Evolutionary conservation across 805 yeast genomes (phyloP).

Genomic region (Nadsonia fulvescens): DNA sequence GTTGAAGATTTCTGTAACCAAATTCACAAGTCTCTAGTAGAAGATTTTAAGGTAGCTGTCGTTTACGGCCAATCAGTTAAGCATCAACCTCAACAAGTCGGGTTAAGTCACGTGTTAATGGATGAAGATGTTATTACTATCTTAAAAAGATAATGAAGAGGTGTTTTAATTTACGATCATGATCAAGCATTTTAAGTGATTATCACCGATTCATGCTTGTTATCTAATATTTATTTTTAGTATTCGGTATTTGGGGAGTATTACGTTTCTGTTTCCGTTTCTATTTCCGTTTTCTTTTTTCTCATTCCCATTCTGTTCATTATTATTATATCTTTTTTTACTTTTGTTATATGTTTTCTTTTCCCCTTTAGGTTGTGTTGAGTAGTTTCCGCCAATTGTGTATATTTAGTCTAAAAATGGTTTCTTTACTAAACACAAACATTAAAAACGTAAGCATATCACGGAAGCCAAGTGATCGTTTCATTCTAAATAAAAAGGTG

Average conservation of each 20-base stretch:
- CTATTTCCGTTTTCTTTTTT: slow-evolving; percentile 2
- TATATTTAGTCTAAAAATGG: slow-evolving; percentile 1
- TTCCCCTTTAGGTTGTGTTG: slow-evolving; percentile 4
- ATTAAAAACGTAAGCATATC: no score
- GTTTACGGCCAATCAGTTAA: slow-evolving; percentile 87
- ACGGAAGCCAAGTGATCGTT: no score
- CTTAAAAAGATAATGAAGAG: slow-evolving; percentile 36
- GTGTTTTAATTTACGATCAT: not conserved
- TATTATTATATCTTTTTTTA: slow-evolving; percentile 6
- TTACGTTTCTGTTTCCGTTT: slow-evolving; percentile 2
- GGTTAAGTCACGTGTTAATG: slow-evolving; percentile 61
- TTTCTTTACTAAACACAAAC: not conserved
- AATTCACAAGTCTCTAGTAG: slow-evolving; percentile 86
- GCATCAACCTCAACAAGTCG: slow-evolving; percentile 95
- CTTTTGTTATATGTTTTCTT: slow-evolving; percentile 6
- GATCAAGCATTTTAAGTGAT: not conserved
- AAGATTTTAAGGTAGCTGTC: slow-evolving; percentile 80
- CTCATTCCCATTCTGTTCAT: slow-evolving; percentile 3
- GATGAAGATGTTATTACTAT: slow-evolving; percentile 98
- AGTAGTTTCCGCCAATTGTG: slow-evolving; percentile 4
- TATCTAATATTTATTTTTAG: slow-evolving; percentile 1
- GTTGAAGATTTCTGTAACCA: slow-evolving; percentile 94
- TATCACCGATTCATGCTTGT: slow-evolving; percentile 1
- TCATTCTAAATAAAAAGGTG: no score
- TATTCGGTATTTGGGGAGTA: slow-evolving; percentile 3